Percentiles rank a stretch among this genome's conserved stretches.
phyloP scores from a whole-genome alignment of 169 alveolate species.

The Cryptosporidium tyzzeri region DNA sequence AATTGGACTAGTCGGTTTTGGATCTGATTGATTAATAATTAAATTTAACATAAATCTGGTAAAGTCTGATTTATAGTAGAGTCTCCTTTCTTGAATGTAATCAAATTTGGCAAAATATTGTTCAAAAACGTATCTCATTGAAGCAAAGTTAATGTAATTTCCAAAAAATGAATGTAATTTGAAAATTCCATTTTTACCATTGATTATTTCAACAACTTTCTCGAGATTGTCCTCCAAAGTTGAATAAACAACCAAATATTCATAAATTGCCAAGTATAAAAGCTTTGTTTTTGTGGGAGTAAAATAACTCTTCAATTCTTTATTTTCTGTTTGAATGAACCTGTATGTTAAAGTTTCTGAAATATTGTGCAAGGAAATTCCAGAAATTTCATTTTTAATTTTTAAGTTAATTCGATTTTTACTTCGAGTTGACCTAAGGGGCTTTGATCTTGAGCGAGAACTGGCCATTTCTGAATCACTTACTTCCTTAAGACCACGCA shows the following conservation, averaged over 20 bases:
- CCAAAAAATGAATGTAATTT: conserved; percentile 13
- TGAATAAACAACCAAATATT: conserved; percentile 25
- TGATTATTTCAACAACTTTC: conserved; percentile 5
- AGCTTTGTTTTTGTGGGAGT: conserved; percentile 8
- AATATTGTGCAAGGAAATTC: background rate
- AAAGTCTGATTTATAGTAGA: conserved; percentile 8
- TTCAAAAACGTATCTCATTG: conserved; percentile 14
- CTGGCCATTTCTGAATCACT: background rate
- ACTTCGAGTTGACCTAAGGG: background rate
- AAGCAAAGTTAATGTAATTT: conserved; percentile 3
- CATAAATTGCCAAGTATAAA: conserved; percentile 18
- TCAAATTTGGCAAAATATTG: conserved; percentile 12
- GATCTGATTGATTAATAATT: background rate
- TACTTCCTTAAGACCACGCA: background rate
- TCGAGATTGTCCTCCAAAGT: conserved; percentile 19
- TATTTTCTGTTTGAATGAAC: conserved; percentile 6
- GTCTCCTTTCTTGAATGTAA: background rate
- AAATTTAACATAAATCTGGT: conserved; percentile 18
- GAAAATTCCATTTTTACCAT: background rate
- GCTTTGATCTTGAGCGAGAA: background rate
- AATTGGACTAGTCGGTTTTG: background rate
- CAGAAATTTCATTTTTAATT: conserved; percentile 12
- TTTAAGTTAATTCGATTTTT: background rate
- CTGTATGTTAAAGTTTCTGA: background rate
- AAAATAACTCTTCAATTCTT: background rate